A percentile compares a stretch with the other conserved stretches of the same genome.
These are phyloP conservation scores for Arachnopeziza araneosa DNA, from an alignment of 2,329 filamentous ascomycete genomes.

Conservation along the genomic window DNA sequence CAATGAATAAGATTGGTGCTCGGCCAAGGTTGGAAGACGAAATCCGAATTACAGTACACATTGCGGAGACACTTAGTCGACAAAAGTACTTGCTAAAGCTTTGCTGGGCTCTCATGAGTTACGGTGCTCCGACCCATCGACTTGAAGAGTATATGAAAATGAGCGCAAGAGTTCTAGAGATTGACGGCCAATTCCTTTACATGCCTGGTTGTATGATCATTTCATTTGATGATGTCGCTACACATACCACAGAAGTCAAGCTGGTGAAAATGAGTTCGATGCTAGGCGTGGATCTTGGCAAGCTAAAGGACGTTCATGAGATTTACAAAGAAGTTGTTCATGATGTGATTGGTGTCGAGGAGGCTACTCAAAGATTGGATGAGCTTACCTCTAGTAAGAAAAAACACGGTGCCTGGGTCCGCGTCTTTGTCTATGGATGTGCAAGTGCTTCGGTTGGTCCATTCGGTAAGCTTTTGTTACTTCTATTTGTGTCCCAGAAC, in stretches of 20 bases:
- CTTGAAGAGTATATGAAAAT: constrained; percentile 89
- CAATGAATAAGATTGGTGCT: constrained; percentile 17
- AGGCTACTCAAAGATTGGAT: constrained; percentile 58
- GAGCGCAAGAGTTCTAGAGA: constrained; percentile 82
- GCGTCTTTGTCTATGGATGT: constrained; percentile 63
- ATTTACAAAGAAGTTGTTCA: constrained; percentile 82
- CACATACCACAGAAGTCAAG: constrained; percentile 76
- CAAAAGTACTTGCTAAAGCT: constrained; percentile 81
- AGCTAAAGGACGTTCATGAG: constrained; percentile 67
- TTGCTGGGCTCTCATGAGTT: constrained; percentile 82
- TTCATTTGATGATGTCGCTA: constrained; percentile 71
- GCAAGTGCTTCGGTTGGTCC: constrained; percentile 68
- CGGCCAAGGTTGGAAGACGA: constrained; percentile 31
- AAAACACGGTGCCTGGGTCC: constrained; percentile 46
- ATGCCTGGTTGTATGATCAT: constrained; percentile 92
- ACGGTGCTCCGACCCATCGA: constrained; percentile 84
- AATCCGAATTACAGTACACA: constrained; percentile 49
- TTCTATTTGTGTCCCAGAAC: neutral
- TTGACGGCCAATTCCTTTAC: constrained; percentile 85
- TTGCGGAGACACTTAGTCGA: constrained; percentile 65
- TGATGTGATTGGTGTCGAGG: constrained; percentile 66
- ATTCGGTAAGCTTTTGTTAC: constrained; percentile 38
- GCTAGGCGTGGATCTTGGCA: constrained; percentile 69
- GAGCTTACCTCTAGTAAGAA: constrained; percentile 42
- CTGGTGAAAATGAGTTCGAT: constrained; percentile 52